A percentile compares a stretch with the other conserved stretches of the same genome.
These are phyloP conservation scores for Inga leiocalycina DNA, from an alignment of 306 rosid genomes.

Conservation along the genomic window DNA sequence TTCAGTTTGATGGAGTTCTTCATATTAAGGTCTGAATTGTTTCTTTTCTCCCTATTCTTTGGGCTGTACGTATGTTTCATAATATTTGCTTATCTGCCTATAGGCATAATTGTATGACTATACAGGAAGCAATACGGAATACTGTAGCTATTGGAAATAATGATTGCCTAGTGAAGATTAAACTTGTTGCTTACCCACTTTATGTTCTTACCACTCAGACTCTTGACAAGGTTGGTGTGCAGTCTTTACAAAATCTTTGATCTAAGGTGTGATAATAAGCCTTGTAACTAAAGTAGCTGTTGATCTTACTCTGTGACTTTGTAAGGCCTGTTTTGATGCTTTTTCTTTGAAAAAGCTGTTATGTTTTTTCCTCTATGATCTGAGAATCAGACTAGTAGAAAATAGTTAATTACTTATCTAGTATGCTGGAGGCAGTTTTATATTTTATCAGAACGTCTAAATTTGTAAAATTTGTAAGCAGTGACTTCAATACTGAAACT, in stretches of 20 bases:
- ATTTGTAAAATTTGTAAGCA: neutral
- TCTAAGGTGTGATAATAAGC: too few species aligned
- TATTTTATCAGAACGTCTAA: neutral
- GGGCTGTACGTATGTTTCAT: neutral
- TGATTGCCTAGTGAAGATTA: slow-evolving; percentile 69
- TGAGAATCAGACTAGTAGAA: neutral
- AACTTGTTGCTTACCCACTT: too few species aligned
- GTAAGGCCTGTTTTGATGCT: too few species aligned
- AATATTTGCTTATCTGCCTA: neutral
- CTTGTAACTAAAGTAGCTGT: too few species aligned
- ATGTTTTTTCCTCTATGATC: neutral
- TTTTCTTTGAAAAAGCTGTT: too few species aligned
- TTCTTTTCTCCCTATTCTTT: neutral
- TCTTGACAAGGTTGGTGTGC: too few species aligned
- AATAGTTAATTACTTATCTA: neutral
- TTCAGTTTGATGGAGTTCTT: slow-evolving; percentile 95
- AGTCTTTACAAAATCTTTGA: too few species aligned
- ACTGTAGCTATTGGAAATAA: slow-evolving; percentile 94
- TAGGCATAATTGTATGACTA: slow-evolving; percentile 6
- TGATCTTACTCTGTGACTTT: too few species aligned
- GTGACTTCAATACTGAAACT: slow-evolving; percentile 11
- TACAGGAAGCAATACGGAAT: slow-evolving; percentile 89
- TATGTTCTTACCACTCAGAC: too few species aligned
- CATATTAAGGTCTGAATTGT: slow-evolving; percentile 71
- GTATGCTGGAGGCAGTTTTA: slow-evolving; percentile 6